phyloP scores from a whole-genome alignment of 2,329 filamentous ascomycete genomes.

The Diaporthe ampelina region DNA sequence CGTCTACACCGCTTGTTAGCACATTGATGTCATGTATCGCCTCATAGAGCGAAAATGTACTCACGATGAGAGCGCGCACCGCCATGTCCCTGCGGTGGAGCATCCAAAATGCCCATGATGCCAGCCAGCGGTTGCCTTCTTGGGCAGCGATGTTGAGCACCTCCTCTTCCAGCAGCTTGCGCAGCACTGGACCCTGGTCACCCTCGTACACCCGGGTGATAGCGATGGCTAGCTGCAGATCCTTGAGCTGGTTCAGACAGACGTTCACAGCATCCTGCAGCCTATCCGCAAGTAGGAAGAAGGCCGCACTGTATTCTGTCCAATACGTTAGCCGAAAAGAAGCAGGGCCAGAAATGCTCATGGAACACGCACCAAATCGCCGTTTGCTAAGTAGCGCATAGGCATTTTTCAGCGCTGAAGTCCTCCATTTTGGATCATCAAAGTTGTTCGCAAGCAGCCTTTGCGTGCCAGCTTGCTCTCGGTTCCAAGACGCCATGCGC shows the following conservation, averaged over 20 bases:
- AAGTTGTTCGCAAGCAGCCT: conserved; percentile 93
- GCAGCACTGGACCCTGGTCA: conserved; percentile 81
- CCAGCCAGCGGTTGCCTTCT: conserved; percentile 92
- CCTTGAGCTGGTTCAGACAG: conserved; percentile 87
- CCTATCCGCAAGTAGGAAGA: conserved; percentile 91
- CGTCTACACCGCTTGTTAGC: conserved; percentile 64
- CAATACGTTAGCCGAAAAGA: conserved; percentile 58
- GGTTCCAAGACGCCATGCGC: conserved; percentile 93
- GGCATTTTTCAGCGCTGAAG: conserved; percentile 92
- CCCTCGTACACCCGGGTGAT: conserved; percentile 91
- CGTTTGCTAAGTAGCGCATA: conserved; percentile 94
- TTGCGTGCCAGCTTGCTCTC: conserved; percentile 85
- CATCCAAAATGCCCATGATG: conserved; percentile 97
- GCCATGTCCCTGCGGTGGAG: conserved; percentile 85
- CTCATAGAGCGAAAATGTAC: conserved; percentile 47
- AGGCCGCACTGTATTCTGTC: conserved; percentile 91
- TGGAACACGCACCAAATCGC: conserved; percentile 75
- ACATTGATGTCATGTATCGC: neutral
- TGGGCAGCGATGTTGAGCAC: conserved; percentile 82
- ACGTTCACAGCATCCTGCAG: conserved; percentile 89
- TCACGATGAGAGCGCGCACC: conserved; percentile 84
- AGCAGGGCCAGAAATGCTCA: no score
- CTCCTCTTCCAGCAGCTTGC: conserved; percentile 81
- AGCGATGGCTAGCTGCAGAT: conserved; percentile 90
- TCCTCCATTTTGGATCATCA: conserved; percentile 86